phyloP scores from a whole-genome alignment of 345 rosid species.

The Eutrema yunnanense region DNA sequence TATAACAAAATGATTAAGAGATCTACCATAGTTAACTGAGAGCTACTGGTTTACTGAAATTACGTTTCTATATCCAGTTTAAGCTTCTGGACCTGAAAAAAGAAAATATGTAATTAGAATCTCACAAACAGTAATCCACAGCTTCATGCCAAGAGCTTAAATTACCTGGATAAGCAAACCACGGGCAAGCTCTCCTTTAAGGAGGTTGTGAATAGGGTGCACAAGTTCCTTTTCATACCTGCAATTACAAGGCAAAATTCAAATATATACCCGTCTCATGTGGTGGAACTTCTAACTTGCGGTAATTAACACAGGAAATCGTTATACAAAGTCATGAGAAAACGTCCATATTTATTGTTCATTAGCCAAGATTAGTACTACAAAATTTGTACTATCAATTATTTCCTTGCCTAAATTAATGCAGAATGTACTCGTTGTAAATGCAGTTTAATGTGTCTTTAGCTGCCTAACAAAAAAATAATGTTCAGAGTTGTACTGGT shows the following conservation, averaged over 20 bases:
- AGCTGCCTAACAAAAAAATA: not conserved
- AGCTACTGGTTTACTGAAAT: conserved; percentile 32
- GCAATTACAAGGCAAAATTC: conserved; percentile 17
- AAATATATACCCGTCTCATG: not conserved
- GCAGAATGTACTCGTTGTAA: not conserved
- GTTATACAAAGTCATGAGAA: not conserved
- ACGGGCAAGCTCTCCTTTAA: conserved; percentile 93
- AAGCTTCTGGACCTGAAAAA: conserved; percentile 90
- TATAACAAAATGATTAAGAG: not conserved
- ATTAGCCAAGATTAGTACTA: not conserved
- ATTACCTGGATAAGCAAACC: conserved; percentile 91
- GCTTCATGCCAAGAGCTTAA: not conserved
- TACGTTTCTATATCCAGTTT: conserved; percentile 92
- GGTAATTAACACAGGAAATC: conserved; percentile 3
- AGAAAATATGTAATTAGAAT: conserved; percentile 6
- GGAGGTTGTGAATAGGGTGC: conserved; percentile 86
- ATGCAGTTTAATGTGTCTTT: not conserved
- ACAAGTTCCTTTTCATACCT: conserved; percentile 86
- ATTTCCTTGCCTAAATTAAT: not conserved
- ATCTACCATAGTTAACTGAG: conserved; percentile 3
- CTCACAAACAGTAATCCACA: conserved; percentile 11
- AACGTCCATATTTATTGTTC: not conserved
- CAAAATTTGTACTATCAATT: not conserved
- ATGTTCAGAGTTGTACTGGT: conserved; percentile 44
- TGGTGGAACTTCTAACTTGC: not conserved